phyloP scores from a whole-genome alignment of 208 protist genomes.

The Leishmania gerbilli region DNA sequence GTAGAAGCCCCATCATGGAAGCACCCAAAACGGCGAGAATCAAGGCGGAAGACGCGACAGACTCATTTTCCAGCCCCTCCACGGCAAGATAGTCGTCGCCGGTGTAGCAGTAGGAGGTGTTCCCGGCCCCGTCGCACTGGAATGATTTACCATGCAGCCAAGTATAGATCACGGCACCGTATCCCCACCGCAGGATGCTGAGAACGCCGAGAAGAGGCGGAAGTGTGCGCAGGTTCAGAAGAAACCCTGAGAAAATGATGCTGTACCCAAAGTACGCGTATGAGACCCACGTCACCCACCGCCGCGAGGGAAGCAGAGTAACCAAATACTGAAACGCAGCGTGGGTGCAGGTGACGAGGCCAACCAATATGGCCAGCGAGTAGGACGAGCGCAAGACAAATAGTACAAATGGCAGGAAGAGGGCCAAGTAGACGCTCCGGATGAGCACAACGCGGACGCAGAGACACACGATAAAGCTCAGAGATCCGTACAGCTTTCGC shows the following conservation, averaged over 20 bases:
- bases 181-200: conserved; percentile 64
- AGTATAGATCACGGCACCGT: conserved; percentile 57
- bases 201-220: conserved; percentile 33
- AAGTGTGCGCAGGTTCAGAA: conserved; percentile 60
- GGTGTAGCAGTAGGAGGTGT: conserved; percentile 75
- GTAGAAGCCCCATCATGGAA: conserved; percentile 11
- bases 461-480: conserved; percentile 44
- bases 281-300: conserved; percentile 24
- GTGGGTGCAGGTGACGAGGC: conserved; percentile 49
- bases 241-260: conserved; percentile 64
- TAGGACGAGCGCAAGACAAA: conserved; percentile 45
- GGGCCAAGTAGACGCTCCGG: conserved; percentile 36
- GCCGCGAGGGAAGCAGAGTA: conserved; percentile 34
- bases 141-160: conserved; percentile 43
- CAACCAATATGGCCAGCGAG: conserved; percentile 39
- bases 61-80: conserved; percentile 51
- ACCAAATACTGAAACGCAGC: conserved; percentile 44
- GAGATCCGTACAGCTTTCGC: conserved; percentile 49
- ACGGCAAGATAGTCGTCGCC: conserved; percentile 49
- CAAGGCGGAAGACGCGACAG: conserved; percentile 20
- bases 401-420: conserved; percentile 49
- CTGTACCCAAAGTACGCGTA: conserved; percentile 46
- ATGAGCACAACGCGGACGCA: conserved; percentile 35
- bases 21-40: conserved; percentile 14
- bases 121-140: conserved; percentile 54